phyloP scores from a whole-genome alignment of 2,329 filamentous ascomycete species.

The Gremmenia infestans region DNA sequence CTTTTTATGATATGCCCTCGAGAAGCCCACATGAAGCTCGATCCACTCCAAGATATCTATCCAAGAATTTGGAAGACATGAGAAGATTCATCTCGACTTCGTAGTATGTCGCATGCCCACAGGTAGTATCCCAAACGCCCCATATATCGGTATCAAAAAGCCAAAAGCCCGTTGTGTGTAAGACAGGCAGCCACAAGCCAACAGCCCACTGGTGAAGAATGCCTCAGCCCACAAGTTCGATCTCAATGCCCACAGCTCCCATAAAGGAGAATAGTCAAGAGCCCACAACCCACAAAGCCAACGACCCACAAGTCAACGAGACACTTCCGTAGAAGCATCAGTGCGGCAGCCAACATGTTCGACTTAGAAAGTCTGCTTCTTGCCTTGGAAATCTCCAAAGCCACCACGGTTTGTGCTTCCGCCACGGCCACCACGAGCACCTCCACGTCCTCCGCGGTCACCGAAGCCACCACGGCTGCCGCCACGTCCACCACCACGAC shows the following conservation, averaged over 20 bases:
- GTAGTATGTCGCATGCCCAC: slow-evolving; percentile 31
- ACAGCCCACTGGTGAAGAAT: slow-evolving; percentile 26
- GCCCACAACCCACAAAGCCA: slow-evolving; percentile 35
- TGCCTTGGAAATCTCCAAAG: slow-evolving; percentile 54
- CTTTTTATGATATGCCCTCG: slow-evolving; percentile 22
- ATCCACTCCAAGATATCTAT: slow-evolving; percentile 29
- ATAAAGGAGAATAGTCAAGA: slow-evolving; percentile 33
- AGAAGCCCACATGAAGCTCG: slow-evolving; percentile 31
- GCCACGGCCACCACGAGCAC: slow-evolving; percentile 37
- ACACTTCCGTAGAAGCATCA: slow-evolving; percentile 13
- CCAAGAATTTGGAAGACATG: slow-evolving; percentile 16
- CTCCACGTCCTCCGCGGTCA: slow-evolving; percentile 40
- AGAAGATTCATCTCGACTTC: slow-evolving; percentile 32
- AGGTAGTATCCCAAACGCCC: slow-evolving; percentile 27
- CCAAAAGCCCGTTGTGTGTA: slow-evolving; percentile 7
- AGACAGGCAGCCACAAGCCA: slow-evolving; percentile 32
- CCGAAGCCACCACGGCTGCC: slow-evolving; percentile 27
- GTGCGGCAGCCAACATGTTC: slow-evolving; percentile 5
- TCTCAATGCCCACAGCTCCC: slow-evolving; percentile 35
- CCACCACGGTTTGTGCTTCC: slow-evolving; percentile 38
- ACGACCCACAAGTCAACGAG: slow-evolving; percentile 30
- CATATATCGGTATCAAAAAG: slow-evolving; percentile 26
- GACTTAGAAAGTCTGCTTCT: slow-evolving; percentile 42
- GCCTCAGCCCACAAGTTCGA: slow-evolving; percentile 30
- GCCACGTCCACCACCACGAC: slow-evolving; percentile 37